Evolutionary conservation across 768 basidiomycete genomes (phyloP).

Genomic region (Leccinum boreale): DNA sequence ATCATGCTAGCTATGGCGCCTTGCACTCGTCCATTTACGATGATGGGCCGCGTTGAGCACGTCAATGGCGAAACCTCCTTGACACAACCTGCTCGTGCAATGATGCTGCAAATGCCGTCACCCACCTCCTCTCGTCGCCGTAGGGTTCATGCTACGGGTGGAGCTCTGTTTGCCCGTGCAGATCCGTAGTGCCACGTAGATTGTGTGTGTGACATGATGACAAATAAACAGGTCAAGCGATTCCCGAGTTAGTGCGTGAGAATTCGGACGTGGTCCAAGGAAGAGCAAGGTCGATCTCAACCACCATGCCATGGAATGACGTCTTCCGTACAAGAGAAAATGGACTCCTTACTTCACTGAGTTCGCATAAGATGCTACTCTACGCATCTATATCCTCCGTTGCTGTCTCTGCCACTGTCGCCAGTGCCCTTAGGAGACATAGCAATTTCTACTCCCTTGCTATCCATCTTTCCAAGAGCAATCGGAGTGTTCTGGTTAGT

Average conservation of each 20-base stretch:
- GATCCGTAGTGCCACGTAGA: no score
- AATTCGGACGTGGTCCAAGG: constrained; percentile 14
- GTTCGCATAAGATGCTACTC: constrained; percentile 61
- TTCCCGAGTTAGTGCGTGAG: constrained; percentile 7
- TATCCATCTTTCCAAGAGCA: constrained; percentile 90
- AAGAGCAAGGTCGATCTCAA: background rate
- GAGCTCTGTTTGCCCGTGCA: no score
- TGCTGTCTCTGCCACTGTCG: constrained; percentile 69
- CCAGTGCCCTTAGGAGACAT: constrained; percentile 76
- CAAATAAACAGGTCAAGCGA: no score
- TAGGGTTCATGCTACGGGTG: no score
- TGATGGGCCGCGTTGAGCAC: no score
- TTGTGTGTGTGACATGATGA: no score
- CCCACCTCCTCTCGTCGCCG: no score
- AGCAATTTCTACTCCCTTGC: constrained; percentile 94
- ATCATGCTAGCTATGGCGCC: no score
- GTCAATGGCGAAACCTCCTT: no score
- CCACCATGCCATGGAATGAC: constrained; percentile 48
- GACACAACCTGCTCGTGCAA: no score
- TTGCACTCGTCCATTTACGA: no score
- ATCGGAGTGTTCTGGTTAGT: constrained; percentile 85
- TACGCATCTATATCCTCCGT: constrained; percentile 67
- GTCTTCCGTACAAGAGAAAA: constrained; percentile 50
- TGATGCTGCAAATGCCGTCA: no score
- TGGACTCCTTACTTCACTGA: constrained; percentile 46